Conservation (phyloP, 345 rosid genomes). For the Punica granatum region DNA sequence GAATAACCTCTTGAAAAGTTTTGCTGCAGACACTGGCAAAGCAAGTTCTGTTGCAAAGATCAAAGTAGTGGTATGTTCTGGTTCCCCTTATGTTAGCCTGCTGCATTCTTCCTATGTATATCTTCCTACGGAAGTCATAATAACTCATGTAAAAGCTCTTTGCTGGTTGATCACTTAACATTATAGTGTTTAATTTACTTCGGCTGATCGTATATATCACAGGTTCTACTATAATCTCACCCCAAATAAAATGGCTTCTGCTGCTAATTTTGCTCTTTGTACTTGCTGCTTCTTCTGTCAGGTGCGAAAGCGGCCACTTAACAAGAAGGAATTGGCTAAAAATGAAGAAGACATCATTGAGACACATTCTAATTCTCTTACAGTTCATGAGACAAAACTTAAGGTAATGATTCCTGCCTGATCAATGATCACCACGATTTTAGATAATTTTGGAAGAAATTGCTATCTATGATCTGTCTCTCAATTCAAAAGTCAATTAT, state of each 20-base stretch:
- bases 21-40: conserved; percentile 80
- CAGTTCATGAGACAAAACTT: conserved; percentile 91
- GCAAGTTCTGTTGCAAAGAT: conserved; percentile 89
- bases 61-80: conserved; percentile 86
- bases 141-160: background rate
- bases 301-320: conserved; percentile 98
- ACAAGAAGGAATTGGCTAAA: conserved; percentile 86
- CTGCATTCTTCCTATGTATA: background rate
- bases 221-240: background rate
- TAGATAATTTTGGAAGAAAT: background rate
- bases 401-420: conserved; percentile 43
- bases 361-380: conserved; percentile 59
- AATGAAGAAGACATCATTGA: conserved; percentile 93
- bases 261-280: background rate
- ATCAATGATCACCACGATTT: background rate
- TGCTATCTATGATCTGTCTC: background rate
- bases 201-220: background rate
- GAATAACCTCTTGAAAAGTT: conserved; percentile 53
- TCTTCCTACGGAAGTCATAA: background rate
- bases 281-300: conserved; percentile 19
- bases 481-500: background rate
- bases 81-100: background rate
- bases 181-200: background rate
- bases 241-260: background rate
- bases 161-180: background rate